phyloP scores from a whole-genome alignment of 768 basidiomycete genomes.

The Hemileccinum impolitum region DNA sequence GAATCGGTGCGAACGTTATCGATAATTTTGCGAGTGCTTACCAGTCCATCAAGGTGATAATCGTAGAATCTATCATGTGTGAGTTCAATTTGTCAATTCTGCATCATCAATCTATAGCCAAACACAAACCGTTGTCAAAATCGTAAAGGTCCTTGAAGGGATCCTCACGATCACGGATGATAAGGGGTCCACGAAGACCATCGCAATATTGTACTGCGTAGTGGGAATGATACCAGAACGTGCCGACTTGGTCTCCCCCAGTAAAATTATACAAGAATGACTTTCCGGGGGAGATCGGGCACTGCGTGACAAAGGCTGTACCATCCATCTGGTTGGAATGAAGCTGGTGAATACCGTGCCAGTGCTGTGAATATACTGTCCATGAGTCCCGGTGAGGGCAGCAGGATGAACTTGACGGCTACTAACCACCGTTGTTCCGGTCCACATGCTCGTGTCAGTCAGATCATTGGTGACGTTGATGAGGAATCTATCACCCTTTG shows the following conservation, averaged over 20 bases:
- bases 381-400: not conserved
- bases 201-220: constrained; percentile 30
- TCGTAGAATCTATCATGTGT: constrained; percentile 1
- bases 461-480: constrained; percentile 18
- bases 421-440: constrained; percentile 24
- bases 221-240: constrained; percentile 36
- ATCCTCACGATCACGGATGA: constrained; percentile 39
- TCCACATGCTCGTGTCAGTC: constrained; percentile 17
- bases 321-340: constrained; percentile 30
- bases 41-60: constrained; percentile 33
- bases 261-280: constrained; percentile 38
- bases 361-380: constrained; percentile 18
- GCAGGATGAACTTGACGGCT: not conserved
- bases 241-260: constrained; percentile 32
- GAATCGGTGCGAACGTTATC: not conserved
- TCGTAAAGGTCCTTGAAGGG: constrained; percentile 17
- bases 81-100: not conserved
- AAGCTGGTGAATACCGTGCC: constrained; percentile 28
- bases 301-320: constrained; percentile 38
- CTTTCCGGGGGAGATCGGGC: constrained; percentile 34
- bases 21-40: constrained; percentile 2
- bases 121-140: constrained; percentile 19
- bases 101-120: not conserved
- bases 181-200: constrained; percentile 44
- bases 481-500: constrained; percentile 19